Evolutionary conservation across 441 rosid species (phyloP).

Genomic region (Erysimum pusillum): DNA sequence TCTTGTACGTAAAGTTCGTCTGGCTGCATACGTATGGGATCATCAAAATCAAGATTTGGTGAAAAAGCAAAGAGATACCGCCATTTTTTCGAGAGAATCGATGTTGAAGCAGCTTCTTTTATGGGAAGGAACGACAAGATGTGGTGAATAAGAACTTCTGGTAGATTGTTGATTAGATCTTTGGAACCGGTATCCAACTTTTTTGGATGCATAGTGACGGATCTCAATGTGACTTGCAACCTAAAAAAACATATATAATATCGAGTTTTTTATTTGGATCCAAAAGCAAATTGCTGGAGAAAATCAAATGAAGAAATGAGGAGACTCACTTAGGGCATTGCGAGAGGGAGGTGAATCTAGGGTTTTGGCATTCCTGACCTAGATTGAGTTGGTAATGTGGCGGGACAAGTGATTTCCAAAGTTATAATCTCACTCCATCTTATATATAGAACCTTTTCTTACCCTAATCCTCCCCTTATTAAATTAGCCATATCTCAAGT

Average conservation of each 20-base stretch:
- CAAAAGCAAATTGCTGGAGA: not conserved
- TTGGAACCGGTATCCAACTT: not conserved
- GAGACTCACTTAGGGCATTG: not conserved
- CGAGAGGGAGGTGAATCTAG: not conserved
- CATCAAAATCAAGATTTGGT: constrained; percentile 26
- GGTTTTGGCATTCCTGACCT: too few species aligned
- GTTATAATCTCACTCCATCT: too few species aligned
- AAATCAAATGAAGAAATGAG: not conserved
- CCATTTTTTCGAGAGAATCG: constrained; percentile 13
- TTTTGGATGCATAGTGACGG: not conserved
- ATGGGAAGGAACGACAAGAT: constrained; percentile 8
- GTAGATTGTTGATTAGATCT: not conserved
- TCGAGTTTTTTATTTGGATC: not conserved
- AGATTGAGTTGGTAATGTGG: not conserved
- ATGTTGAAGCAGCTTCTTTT: constrained; percentile 9
- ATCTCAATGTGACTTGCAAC: not conserved
- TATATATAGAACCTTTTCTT: too few species aligned
- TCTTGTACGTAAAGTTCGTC: too few species aligned
- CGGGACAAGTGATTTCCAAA: not conserved
- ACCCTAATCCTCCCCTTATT: too few species aligned
- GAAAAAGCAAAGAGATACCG: constrained; percentile 1
- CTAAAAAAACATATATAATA: not conserved
- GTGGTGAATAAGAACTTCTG: not conserved
- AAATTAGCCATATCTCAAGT: too few species aligned
- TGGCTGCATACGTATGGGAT: not conserved